Conservation (phyloP, 2,329 filamentous ascomycete species). For the Colletotrichum sp. region DNA sequence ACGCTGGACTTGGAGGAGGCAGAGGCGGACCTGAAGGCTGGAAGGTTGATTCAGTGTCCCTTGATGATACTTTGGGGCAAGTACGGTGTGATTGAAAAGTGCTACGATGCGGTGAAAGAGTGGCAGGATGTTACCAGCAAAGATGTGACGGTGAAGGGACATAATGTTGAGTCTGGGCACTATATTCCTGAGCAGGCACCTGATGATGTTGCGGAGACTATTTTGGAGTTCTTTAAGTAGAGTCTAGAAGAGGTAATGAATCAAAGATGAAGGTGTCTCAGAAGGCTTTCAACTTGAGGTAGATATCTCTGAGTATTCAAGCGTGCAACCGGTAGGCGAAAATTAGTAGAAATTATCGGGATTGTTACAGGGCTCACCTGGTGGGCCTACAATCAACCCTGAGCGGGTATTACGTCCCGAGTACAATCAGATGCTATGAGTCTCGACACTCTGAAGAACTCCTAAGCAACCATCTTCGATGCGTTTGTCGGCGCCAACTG, state of each 20-base stretch:
- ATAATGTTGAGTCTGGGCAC: constrained; percentile 51
- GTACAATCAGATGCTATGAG: background rate
- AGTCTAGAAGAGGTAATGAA: background rate
- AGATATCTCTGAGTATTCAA: background rate
- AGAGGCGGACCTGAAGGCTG: constrained; percentile 45
- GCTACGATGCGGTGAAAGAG: constrained; percentile 53
- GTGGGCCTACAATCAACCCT: background rate
- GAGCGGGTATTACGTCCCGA: background rate
- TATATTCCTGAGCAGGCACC: constrained; percentile 58
- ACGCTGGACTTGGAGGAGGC: constrained; percentile 58
- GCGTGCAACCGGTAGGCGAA: background rate
- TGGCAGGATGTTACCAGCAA: constrained; percentile 52
- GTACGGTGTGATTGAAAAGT: constrained; percentile 51
- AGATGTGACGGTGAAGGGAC: constrained; percentile 40
- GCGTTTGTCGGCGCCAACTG: background rate
- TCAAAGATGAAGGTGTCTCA: background rate
- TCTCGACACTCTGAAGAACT: background rate
- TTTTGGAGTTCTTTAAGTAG: constrained; percentile 43
- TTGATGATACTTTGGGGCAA: constrained; percentile 57
- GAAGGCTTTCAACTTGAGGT: background rate
- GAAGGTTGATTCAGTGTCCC: constrained; percentile 49
- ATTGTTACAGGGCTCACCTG: background rate
- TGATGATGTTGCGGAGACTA: constrained; percentile 45
- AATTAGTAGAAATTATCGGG: background rate
- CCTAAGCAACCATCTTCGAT: background rate